Conservation (phyloP, 441 rosid species). For the Populus tomentosa region DNA sequence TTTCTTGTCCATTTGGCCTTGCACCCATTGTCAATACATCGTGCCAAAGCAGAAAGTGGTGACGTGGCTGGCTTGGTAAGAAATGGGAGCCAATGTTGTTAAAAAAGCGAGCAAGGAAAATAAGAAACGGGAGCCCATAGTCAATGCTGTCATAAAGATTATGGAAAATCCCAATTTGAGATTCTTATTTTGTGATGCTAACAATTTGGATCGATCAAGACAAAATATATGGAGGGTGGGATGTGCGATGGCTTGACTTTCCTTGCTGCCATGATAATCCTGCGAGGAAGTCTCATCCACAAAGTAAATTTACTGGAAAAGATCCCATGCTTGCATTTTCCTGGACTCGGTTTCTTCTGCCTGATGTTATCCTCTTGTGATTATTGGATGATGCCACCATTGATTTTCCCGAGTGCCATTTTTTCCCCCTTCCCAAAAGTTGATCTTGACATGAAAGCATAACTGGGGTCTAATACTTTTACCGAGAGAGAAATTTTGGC, state of each 20-base stretch:
- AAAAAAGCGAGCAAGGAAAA: no score
- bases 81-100: no score
- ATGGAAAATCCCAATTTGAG: background rate
- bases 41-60: background rate
- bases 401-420: background rate
- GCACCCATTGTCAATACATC: no score
- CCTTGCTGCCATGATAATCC: background rate
- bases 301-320: background rate
- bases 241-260: background rate
- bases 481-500: background rate
- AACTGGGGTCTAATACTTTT: background rate
- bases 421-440: background rate
- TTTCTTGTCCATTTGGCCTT: background rate
- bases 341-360: background rate
- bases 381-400: background rate
- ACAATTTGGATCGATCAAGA: background rate
- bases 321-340: background rate
- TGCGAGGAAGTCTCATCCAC: background rate
- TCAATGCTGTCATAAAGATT: no score
- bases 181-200: conserved; percentile 3
- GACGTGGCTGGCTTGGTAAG: no score
- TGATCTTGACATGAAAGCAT: background rate
- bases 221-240: background rate
- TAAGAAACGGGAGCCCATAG: no score
- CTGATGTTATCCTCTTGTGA: background rate